Conservation (phyloP, 352 stramenopile species). For the Phytophthora brassicae region DNA sequence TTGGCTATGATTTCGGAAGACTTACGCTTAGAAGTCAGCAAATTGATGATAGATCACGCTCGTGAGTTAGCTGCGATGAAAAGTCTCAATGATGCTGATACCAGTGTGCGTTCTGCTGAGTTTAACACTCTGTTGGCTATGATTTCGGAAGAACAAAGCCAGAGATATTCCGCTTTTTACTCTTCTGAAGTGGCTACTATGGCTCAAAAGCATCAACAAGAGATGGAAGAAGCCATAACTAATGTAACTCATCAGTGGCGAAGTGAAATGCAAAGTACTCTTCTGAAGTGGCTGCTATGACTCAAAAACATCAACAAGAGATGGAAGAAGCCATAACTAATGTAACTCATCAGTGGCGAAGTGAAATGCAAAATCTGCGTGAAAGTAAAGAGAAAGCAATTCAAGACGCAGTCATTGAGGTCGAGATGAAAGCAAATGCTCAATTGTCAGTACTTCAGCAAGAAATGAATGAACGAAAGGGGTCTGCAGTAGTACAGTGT, state of each 20-base stretch:
- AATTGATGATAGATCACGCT: conserved; percentile 3
- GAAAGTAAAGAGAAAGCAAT: conserved; percentile 37
- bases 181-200: background rate
- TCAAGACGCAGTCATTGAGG: conserved; percentile 30
- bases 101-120: background rate
- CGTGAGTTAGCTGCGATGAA: conserved; percentile 7
- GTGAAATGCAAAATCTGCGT: conserved; percentile 33
- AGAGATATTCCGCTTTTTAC: conserved; percentile 10
- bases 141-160: conserved; percentile 22
- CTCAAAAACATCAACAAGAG: conserved; percentile 13
- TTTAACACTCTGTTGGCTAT: conserved; percentile 10
- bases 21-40: conserved; percentile 10
- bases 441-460: conserved; percentile 51
- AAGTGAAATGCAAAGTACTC: conserved; percentile 32
- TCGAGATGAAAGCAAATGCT: conserved; percentile 37
- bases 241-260: conserved; percentile 37
- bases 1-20: conserved; percentile 14
- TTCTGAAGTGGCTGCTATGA: conserved; percentile 1
- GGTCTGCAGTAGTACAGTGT: conserved; percentile 55
- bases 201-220: conserved; percentile 7
- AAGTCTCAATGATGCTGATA: background rate
- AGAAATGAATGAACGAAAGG: conserved; percentile 67
- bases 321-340: conserved; percentile 34
- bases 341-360: conserved; percentile 37
- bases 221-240: conserved; percentile 35